These are phyloP conservation scores for Blastobotrys ciferrii DNA, from an alignment of 1,139 yeast genomes.

Conservation along the genomic window DNA sequence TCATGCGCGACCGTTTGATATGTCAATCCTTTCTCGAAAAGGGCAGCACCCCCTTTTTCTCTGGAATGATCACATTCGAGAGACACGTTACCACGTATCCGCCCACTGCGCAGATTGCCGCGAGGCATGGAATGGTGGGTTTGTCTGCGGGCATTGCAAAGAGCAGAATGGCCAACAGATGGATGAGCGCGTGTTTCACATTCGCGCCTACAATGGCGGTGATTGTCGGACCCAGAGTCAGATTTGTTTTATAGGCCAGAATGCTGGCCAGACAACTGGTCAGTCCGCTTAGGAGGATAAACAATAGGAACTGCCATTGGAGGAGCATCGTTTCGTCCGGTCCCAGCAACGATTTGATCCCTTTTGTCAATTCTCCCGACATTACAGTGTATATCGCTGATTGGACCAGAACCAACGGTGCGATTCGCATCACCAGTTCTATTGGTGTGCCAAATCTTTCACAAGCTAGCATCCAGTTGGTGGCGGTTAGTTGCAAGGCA, in stretches of 20 bases:
- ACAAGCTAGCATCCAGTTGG: conserved; percentile 26
- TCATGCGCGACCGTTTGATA: conserved; percentile 2
- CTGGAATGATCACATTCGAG: neutral
- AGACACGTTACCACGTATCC: conserved; percentile 1
- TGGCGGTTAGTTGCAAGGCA: neutral
- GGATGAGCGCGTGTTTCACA: conserved; percentile 8
- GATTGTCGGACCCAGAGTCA: conserved; percentile 30
- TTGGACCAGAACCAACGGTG: conserved; percentile 30
- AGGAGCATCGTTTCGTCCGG: neutral
- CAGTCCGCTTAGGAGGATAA: conserved; percentile 28
- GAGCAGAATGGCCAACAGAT: conserved; percentile 1
- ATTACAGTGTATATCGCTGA: conserved; percentile 26
- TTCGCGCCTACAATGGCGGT: conserved; percentile 29
- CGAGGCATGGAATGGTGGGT: neutral
- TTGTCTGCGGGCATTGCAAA: conserved; percentile 2
- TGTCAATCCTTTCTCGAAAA: neutral
- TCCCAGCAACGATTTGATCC: neutral
- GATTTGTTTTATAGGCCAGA: conserved; percentile 31
- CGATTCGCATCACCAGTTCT: conserved; percentile 31
- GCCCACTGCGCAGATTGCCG: conserved; percentile 1
- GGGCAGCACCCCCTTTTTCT: neutral
- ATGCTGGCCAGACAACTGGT: conserved; percentile 31
- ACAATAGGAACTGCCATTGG: conserved; percentile 18
- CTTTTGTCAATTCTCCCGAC: conserved; percentile 28
- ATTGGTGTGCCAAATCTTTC: conserved; percentile 27